A percentile compares a stretch with the other conserved stretches of the same genome.
Evolutionary conservation across 148 eudicot genomes (phyloP).

Genomic region (Vaccinium corymbosum): DNA sequence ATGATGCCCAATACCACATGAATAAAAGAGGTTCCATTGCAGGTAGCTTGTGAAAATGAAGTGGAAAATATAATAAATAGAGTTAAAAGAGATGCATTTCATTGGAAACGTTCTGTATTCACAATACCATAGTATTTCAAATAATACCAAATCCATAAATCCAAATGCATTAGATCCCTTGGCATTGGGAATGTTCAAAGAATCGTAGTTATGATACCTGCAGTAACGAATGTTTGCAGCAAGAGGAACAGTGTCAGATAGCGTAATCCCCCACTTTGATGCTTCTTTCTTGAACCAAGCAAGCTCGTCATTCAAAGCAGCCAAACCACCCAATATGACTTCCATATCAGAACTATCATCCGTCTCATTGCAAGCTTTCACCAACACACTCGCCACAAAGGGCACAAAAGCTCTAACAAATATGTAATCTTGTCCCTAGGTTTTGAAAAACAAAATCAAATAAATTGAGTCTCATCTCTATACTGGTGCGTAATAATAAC

Average conservation of each 20-base stretch:
- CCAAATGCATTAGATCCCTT: too few species aligned
- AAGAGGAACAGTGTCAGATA: constrained; percentile 46
- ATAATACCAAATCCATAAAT: background rate
- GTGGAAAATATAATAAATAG: background rate
- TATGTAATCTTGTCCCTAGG: constrained; percentile 82
- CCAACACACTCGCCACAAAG: constrained; percentile 58
- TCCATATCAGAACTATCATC: constrained; percentile 65
- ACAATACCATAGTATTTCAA: background rate
- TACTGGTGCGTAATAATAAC: too few species aligned
- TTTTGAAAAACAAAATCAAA: constrained; percentile 8
- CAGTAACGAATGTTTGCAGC: constrained; percentile 58
- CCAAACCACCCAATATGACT: constrained; percentile 68
- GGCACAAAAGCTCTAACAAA: constrained; percentile 75
- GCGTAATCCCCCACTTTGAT: constrained; percentile 56
- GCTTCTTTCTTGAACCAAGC: constrained; percentile 89
- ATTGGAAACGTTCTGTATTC: background rate
- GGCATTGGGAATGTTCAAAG: too few species aligned
- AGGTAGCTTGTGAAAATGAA: background rate
- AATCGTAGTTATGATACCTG: constrained; percentile 39
- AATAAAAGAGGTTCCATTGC: background rate
- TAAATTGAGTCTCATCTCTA: background rate
- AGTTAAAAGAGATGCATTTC: background rate
- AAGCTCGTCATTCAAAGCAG: constrained; percentile 76
- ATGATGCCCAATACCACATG: background rate
- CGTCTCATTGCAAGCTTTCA: constrained; percentile 70